phyloP scores from a whole-genome alignment of 1,284 basidiomycete genomes.

The Moesziomyces sp. region DNA sequence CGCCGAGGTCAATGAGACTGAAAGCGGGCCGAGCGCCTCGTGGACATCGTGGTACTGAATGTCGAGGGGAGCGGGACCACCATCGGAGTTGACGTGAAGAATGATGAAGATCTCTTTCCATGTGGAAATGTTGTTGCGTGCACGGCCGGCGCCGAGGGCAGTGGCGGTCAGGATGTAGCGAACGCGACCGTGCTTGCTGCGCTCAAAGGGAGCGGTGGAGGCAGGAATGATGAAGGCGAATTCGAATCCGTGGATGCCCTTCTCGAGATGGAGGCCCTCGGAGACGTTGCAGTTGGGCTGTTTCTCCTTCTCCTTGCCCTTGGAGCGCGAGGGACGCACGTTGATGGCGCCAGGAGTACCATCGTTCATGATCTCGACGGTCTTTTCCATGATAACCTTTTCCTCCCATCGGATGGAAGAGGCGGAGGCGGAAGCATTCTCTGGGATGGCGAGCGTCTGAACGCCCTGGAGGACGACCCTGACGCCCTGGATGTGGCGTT shows the following conservation, averaged over 20 bases:
- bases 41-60: slow-evolving; percentile 65
- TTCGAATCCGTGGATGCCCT: slow-evolving; percentile 65
- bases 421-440: slow-evolving; percentile 13
- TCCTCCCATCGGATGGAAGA: slow-evolving; percentile 61
- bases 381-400: slow-evolving; percentile 61
- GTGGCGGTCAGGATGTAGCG: slow-evolving; percentile 63
- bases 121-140: slow-evolving; percentile 51
- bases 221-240: slow-evolving; percentile 66
- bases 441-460: slow-evolving; percentile 63
- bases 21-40: slow-evolving; percentile 61
- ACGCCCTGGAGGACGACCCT: slow-evolving; percentile 55
- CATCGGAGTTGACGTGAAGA: slow-evolving; percentile 58
- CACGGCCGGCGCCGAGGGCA: slow-evolving; percentile 61
- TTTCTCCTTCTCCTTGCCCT: slow-evolving; percentile 51
- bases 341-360: slow-evolving; percentile 28
- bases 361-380: slow-evolving; percentile 57
- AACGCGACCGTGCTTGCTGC: slow-evolving; percentile 61
- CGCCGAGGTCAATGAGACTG: slow-evolving; percentile 59
- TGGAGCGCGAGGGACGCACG: slow-evolving; percentile 24
- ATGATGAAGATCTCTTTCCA: slow-evolving; percentile 65
- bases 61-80: slow-evolving; percentile 62
- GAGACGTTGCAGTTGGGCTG: slow-evolving; percentile 25
- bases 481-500: slow-evolving; percentile 59
- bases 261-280: slow-evolving; percentile 54
- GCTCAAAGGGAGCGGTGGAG: slow-evolving; percentile 61